Conservation (phyloP, 768 basidiomycete species). For the Clitopilus passeckerianus region DNA sequence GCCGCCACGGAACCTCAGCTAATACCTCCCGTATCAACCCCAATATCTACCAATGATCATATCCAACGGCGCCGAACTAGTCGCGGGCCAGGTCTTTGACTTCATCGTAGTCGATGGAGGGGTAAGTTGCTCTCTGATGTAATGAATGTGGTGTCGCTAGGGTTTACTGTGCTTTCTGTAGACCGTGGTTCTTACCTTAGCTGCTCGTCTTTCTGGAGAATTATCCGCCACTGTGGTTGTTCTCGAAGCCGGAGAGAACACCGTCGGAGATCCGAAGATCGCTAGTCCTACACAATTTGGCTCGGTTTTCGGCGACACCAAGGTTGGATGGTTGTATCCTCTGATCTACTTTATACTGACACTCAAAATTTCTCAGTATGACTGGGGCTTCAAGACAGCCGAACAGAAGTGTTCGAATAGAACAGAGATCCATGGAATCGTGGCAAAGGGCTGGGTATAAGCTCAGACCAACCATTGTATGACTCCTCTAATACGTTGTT, state of each 20-base stretch:
- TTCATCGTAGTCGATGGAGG: conserved; percentile 3
- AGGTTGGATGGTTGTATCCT: conserved; percentile 11
- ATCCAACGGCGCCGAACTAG: background rate
- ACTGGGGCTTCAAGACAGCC: conserved; percentile 28
- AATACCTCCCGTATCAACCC: too few species aligned
- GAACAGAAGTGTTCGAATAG: conserved; percentile 21
- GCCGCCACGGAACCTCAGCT: too few species aligned
- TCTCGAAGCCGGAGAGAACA: conserved; percentile 28
- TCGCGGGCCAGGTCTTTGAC: conserved; percentile 1
- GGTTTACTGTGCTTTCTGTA: background rate
- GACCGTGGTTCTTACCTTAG: conserved; percentile 37
- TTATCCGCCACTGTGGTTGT: conserved; percentile 30
- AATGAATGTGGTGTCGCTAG: background rate
- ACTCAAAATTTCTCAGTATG: conserved; percentile 20
- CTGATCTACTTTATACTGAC: background rate
- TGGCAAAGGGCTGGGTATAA: conserved; percentile 28
- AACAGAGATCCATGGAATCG: conserved; percentile 21
- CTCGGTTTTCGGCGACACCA: conserved; percentile 18
- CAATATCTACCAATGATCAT: background rate
- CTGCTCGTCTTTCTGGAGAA: conserved; percentile 36
- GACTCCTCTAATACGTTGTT: background rate
- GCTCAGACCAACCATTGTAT: too few species aligned
- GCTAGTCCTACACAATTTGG: conserved; percentile 26
- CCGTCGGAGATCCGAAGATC: conserved; percentile 27
- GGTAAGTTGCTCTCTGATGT: background rate